phyloP scores from a whole-genome alignment of 2,329 filamentous ascomycete genomes.

The Fusarium poae region DNA sequence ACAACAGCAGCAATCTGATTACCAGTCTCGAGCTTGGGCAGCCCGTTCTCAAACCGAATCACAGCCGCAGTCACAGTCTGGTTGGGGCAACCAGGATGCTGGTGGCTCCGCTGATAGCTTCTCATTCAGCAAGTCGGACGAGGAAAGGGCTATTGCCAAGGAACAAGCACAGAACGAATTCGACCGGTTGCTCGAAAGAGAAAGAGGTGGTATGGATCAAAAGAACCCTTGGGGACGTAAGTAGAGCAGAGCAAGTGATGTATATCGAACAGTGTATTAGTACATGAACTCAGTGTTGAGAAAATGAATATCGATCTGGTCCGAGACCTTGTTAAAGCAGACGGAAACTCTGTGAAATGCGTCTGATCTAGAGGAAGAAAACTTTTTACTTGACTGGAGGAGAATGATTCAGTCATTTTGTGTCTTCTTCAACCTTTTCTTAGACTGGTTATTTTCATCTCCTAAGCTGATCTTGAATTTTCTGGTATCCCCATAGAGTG shows the following conservation, averaged over 20 bases:
- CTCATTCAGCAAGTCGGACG: slow-evolving; percentile 54
- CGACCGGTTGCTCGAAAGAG: slow-evolving; percentile 62
- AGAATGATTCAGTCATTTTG: neutral
- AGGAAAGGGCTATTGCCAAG: slow-evolving; percentile 56
- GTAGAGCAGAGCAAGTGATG: slow-evolving; percentile 14
- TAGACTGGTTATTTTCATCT: neutral
- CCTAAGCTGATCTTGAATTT: neutral
- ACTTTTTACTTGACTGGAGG: neutral
- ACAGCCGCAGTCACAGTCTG: slow-evolving; percentile 36
- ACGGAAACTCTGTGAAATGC: neutral
- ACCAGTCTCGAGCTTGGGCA: slow-evolving; percentile 37
- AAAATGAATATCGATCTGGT: neutral
- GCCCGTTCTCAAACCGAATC: slow-evolving; percentile 22
- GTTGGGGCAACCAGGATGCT: slow-evolving; percentile 49
- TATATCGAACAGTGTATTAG: slow-evolving; percentile 16
- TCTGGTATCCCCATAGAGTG: neutral
- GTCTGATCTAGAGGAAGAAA: neutral
- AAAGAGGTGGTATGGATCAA: slow-evolving; percentile 54
- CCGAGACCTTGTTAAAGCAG: slow-evolving; percentile 8
- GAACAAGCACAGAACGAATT: slow-evolving; percentile 65
- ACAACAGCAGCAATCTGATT: slow-evolving; percentile 38
- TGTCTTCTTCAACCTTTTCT: neutral
- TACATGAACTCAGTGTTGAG: neutral
- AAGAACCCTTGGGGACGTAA: slow-evolving; percentile 45
- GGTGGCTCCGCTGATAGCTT: slow-evolving; percentile 49